Evolutionary conservation across 2,329 filamentous ascomycete species (phyloP).

Genomic region (Xylariaceae sp.): DNA sequence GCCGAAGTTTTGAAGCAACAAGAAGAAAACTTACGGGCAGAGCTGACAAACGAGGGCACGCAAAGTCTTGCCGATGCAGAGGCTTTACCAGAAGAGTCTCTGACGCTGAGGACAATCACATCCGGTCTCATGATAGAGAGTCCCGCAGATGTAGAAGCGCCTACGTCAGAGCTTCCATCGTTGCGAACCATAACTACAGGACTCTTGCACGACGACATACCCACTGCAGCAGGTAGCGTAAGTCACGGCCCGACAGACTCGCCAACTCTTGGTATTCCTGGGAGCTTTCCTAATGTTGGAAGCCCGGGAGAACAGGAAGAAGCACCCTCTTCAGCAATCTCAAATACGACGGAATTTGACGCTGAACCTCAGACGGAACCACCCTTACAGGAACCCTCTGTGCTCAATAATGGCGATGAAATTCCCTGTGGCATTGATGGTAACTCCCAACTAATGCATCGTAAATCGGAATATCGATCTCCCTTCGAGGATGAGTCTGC

Average conservation of each 20-base stretch:
- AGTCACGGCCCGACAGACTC: slow-evolving; percentile 55
- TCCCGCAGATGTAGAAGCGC: slow-evolving; percentile 20
- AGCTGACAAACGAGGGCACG: slow-evolving; percentile 11
- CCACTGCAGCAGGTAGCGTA: slow-evolving; percentile 2
- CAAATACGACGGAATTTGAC: slow-evolving; percentile 73
- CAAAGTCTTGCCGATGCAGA: slow-evolving; percentile 10
- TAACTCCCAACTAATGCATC: slow-evolving; percentile 33
- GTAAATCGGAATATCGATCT: slow-evolving; percentile 54
- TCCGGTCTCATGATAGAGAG: slow-evolving; percentile 21
- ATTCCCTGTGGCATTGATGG: slow-evolving; percentile 9
- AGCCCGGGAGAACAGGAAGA: slow-evolving; percentile 51
- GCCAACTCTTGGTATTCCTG: slow-evolving; percentile 70
- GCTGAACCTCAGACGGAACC: slow-evolving; percentile 70
- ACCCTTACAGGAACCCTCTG: slow-evolving; percentile 44
- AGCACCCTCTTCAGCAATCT: slow-evolving; percentile 63
- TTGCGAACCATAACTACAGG: slow-evolving; percentile 32
- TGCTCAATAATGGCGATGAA: slow-evolving; percentile 31
- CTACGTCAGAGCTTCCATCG: slow-evolving; percentile 26
- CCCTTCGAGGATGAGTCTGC: slow-evolving; percentile 55
- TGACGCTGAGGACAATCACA: slow-evolving; percentile 10
- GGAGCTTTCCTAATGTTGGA: slow-evolving; percentile 59
- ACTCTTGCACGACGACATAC: slow-evolving; percentile 23
- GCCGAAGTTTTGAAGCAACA: slow-evolving; percentile 43
- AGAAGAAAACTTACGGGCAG: slow-evolving; percentile 28
- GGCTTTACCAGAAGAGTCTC: slow-evolving; percentile 7